A percentile compares a stretch with the other conserved stretches of the same genome.
Evolutionary conservation across 2,329 filamentous ascomycete genomes (phyloP).

Genomic region (Calonectria hongkongensis): DNA sequence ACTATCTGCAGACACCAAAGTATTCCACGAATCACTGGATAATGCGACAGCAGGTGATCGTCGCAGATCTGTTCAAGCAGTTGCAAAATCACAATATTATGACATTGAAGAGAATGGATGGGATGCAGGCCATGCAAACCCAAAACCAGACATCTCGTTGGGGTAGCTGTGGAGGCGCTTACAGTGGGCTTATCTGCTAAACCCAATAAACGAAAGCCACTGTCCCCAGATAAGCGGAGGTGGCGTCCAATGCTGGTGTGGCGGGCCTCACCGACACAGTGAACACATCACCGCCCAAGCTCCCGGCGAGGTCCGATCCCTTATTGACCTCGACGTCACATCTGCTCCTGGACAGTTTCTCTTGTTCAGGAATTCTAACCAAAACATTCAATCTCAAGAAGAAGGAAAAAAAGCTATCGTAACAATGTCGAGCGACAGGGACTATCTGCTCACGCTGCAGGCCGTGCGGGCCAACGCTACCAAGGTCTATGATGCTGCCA

Average conservation of each 20-base stretch:
- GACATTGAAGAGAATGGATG: too few species aligned
- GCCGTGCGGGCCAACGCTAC: constrained; percentile 61
- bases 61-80: too few species aligned
- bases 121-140: too few species aligned
- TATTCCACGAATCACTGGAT: constrained; percentile 32
- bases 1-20: constrained; percentile 1
- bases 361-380: not conserved
- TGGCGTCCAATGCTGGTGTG: constrained; percentile 19
- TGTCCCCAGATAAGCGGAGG: constrained; percentile 23
- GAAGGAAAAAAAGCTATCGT: not conserved
- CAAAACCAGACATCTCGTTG: not conserved
- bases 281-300: constrained; percentile 22
- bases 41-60: too few species aligned
- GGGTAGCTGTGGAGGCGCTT: constrained; percentile 16
- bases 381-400: not conserved
- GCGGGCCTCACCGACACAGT: constrained; percentile 29
- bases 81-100: too few species aligned
- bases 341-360: not conserved
- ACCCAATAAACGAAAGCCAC: constrained; percentile 13
- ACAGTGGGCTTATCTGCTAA: constrained; percentile 15
- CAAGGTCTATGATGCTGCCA: constrained; percentile 60
- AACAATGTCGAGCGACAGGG: constrained; percentile 41
- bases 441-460: constrained; percentile 61
- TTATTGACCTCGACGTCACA: constrained; percentile 9
- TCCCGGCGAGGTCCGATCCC: constrained; percentile 17